Base-by-base conservation (phyloP, 345 rosid genomes). In the Rubroshorea leprosula region DNA sequence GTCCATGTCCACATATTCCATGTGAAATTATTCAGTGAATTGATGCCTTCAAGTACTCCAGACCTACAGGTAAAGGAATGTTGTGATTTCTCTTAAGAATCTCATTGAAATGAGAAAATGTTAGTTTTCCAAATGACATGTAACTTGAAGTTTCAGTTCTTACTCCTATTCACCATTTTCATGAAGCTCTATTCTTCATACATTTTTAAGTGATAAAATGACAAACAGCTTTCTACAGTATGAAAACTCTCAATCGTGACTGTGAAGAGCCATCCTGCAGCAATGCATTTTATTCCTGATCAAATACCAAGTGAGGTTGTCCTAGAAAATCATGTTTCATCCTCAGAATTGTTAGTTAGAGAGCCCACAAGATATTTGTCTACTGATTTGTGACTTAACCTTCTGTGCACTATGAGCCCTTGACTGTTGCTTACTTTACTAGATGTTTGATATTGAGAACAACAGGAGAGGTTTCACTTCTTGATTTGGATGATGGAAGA, bases 211-310 rank as follows among this genome's bases (percentile, higher is more conserved):
- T 93, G 89, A 89, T 89, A 76, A 93, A 83, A 87, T 93, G 99
- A 89, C 97, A 78, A 89, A 93, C 96, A 93, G 99, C 97, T 93
- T 85, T 93, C 97, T 84, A 89, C 97, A 89, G 99, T 93, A 80
- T 86, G 97, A 68, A 97, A 89, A 77, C 86, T 93, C 64, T 89
- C 99, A 54, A 93, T 93, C 78, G 87, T 93, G 97, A 93, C 99
- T 60, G 96, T 88, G 17, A 93, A 93, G 88, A 93, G 96, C 80
- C 97, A 93, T 80, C 99, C 99, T 57, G 94, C 90, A 57, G 96
- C 97, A 14, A 93, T 93, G 96, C 91, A 84, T 55, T 93, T 93
- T 80, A 83, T 93, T 66, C 99, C 97, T 49, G 92, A 85, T 44
- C 96, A 83, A 81, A 71, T 80, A 49, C 73, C 79, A 27, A 82